A percentile compares a stretch with the other conserved stretches of the same genome.
phyloP scores from a whole-genome alignment of 148 eudicot species.

The Beta vulgaris region DNA sequence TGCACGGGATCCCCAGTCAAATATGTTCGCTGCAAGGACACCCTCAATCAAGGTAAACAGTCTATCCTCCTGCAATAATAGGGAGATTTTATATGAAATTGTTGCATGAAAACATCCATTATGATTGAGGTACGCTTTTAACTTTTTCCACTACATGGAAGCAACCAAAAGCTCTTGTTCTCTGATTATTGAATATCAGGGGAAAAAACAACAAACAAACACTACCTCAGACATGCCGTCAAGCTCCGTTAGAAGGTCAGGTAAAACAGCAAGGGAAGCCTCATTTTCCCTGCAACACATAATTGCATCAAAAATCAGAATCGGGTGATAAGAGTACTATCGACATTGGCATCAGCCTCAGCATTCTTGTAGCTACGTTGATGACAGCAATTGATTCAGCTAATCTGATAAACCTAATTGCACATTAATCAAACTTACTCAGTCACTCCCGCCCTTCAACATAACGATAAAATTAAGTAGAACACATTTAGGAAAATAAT shows the following conservation, averaged over 20 bases:
- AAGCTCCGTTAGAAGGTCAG: constrained; percentile 82
- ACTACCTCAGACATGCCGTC: constrained; percentile 91
- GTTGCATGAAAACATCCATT: constrained; percentile 1
- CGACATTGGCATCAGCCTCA: neutral
- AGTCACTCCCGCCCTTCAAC: too few relatives aligned
- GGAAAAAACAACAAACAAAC: neutral
- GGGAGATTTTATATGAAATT: neutral
- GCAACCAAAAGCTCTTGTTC: neutral
- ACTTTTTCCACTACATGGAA: neutral
- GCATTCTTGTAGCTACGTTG: neutral
- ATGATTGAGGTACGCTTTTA: neutral
- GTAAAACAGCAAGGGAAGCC: constrained; percentile 95
- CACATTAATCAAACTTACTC: neutral
- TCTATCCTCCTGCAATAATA: constrained; percentile 62
- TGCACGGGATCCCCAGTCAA: constrained; percentile 99
- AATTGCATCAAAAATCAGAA: neutral
- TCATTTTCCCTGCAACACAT: constrained; percentile 74
- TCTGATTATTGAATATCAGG: neutral
- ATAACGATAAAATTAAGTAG: neutral
- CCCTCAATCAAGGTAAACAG: constrained; percentile 87
- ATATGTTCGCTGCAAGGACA: constrained; percentile 96
- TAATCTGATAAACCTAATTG: neutral
- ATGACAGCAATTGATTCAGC: neutral
- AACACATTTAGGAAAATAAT: neutral
- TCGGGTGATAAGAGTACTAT: neutral